These are phyloP conservation scores for Naganishia kalamii DNA, from an alignment of 768 basidiomycete genomes.

Conservation along the genomic window DNA sequence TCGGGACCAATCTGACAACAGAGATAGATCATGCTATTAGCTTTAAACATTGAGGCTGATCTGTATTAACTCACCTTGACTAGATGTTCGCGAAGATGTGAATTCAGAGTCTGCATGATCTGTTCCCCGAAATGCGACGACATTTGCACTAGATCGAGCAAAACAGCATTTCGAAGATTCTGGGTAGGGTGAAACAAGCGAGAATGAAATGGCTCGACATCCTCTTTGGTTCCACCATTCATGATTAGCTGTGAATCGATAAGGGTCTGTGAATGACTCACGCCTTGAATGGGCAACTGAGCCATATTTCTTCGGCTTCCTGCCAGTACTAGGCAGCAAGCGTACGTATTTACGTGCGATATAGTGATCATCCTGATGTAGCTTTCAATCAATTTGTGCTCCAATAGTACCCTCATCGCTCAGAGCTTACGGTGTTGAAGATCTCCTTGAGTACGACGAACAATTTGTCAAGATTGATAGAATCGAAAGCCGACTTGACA, in stretches of 20 bases:
- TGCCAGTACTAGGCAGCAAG: slow-evolving; percentile 56
- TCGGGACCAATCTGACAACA: slow-evolving; percentile 63
- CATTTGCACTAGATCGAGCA: slow-evolving; percentile 69
- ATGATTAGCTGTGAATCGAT: neutral
- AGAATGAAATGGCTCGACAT: neutral
- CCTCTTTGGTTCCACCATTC: neutral
- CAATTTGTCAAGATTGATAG: slow-evolving; percentile 80
- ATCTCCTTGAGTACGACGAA: slow-evolving; percentile 67
- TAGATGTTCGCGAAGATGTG: neutral
- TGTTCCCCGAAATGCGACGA: slow-evolving; percentile 27
- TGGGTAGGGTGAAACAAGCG: neutral
- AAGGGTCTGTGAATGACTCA: neutral
- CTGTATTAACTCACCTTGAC: neutral
- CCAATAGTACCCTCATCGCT: slow-evolving; percentile 19
- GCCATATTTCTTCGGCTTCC: slow-evolving; percentile 30
- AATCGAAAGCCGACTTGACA: slow-evolving; percentile 93
- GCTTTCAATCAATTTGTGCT: slow-evolving; percentile 27
- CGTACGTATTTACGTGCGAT: slow-evolving; percentile 65
- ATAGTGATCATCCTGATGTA: slow-evolving; percentile 54
- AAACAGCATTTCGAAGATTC: slow-evolving; percentile 61
- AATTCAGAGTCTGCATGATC: slow-evolving; percentile 15
- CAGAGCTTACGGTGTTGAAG: slow-evolving; percentile 55
- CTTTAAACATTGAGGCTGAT: neutral
- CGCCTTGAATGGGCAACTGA: slow-evolving; percentile 6
- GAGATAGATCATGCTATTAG: neutral